phyloP scores from a whole-genome alignment of 495 filamentous ascomycete species.

The Aspergillus heteromorphus region DNA sequence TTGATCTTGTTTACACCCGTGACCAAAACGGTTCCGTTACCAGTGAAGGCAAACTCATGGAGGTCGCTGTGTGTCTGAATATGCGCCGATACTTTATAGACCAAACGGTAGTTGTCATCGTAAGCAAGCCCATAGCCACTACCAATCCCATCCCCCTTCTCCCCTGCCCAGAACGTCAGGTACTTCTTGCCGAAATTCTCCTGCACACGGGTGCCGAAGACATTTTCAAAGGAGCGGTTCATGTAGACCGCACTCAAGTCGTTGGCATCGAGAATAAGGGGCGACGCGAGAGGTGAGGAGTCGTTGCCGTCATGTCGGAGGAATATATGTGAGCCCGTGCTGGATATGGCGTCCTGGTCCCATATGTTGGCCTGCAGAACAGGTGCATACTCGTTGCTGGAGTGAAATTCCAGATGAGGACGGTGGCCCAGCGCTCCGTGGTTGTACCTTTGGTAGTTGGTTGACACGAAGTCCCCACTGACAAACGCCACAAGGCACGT shows the following conservation, averaged over 20 bases:
- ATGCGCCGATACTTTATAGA: slow-evolving; percentile 17
- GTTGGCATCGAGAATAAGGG: slow-evolving; percentile 14
- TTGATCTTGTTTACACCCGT: slow-evolving; percentile 36
- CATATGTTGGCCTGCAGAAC: slow-evolving; percentile 17
- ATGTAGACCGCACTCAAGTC: slow-evolving; percentile 19
- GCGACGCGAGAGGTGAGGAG: slow-evolving; percentile 15
- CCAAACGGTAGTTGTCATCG: slow-evolving; percentile 16
- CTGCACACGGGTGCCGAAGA: slow-evolving; percentile 18
- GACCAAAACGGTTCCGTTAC: slow-evolving; percentile 40
- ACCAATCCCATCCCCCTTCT: slow-evolving; percentile 17
- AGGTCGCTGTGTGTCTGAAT: slow-evolving; percentile 17
- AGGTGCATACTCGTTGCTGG: slow-evolving; percentile 17
- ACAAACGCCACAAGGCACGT: slow-evolving; percentile 1
- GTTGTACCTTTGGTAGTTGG: slow-evolving; percentile 16
- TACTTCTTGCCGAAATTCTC: slow-evolving; percentile 14
- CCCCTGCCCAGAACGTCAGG: slow-evolving; percentile 18
- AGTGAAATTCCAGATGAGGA: slow-evolving; percentile 20
- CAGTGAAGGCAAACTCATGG: slow-evolving; percentile 36
- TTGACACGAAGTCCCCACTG: slow-evolving; percentile 13
- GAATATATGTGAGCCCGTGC: slow-evolving; percentile 18
- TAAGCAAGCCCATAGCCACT: slow-evolving; percentile 19
- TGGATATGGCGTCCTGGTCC: slow-evolving; percentile 11
- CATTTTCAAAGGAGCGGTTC: slow-evolving; percentile 18
- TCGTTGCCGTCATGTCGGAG: slow-evolving; percentile 19
- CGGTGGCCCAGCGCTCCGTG: slow-evolving; percentile 16